Evolutionary conservation across 1,284 basidiomycete genomes (phyloP), one percentile per base, ranked within the genome.

Genomic region (Lentinula novae-zelandiae): DNA sequence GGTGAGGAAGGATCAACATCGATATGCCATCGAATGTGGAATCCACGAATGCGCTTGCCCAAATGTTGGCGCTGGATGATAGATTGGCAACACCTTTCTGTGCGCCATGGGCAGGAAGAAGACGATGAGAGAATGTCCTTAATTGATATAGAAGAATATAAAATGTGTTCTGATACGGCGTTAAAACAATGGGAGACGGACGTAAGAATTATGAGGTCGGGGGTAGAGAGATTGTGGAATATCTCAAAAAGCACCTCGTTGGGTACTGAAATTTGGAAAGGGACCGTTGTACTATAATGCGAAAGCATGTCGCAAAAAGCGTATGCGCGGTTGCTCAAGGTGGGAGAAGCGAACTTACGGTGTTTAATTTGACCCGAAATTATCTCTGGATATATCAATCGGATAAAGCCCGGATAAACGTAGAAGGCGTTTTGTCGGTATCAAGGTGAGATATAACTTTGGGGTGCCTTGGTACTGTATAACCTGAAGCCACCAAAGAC

Each of bases 231-330:
- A 57, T 78, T 63, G 36, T 73, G 67, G 67, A 86, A 80, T 62
- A 87, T 81, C 60, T 76, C 70, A 50, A 69, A 67, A 61, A 87
- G 78, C n/a, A 79, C 82, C 69, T 87, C 85, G 70, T 83, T 87
- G 3, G 85, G 85, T 12, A 86, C 73, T 9, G 62, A 40, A 17
- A 46, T 20, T 20, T 62, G 57, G 57, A 44, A 65, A 67, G 76
- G 44, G 66, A 65, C 70, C 67, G 60, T 60, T 70, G 72, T 73
- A 71, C 65, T 67, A 74, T 74, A 70, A 66, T 72, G 73, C 71
- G 70, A 67, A 53, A 67, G 65, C 51, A 56, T 57, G 6, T 40
- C 44, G 42, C 13, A 20, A n/a, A 20, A n/a, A 9, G 44, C 27
- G 17, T 36, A 7, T 17, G 15, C 36, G 12, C 17, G 17, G 27